Percentiles rank a stretch among this genome's conserved stretches.
phyloP scores from a whole-genome alignment of 768 basidiomycete genomes.

The Termitomyces eurrhizus region DNA sequence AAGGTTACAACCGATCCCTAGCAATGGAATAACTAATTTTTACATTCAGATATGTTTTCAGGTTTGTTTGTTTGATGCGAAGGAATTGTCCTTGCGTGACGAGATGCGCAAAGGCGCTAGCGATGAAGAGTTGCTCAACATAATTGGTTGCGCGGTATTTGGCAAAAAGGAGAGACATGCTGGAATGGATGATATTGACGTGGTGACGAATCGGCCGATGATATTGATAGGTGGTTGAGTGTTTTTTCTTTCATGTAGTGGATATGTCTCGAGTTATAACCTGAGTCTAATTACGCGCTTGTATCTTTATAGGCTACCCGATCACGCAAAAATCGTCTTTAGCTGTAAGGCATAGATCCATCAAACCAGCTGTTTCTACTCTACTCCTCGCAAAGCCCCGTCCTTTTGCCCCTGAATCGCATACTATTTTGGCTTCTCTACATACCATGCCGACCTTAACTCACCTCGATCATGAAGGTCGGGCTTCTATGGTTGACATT shows the following conservation, averaged over 20 bases:
- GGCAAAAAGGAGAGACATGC: constrained; percentile 81
- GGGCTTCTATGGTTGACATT: constrained; percentile 83
- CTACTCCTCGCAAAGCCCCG: background rate
- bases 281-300: constrained; percentile 12
- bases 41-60: constrained; percentile 19
- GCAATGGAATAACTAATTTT: background rate
- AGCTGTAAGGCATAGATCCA: background rate
- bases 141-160: constrained; percentile 60
- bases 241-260: constrained; percentile 25
- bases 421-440: constrained; percentile 19
- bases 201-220: constrained; percentile 79
- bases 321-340: background rate
- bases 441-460: constrained; percentile 42
- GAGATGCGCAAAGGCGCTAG: constrained; percentile 60
- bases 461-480: constrained; percentile 70
- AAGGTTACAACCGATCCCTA: constrained; percentile 44
- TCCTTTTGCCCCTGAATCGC: background rate
- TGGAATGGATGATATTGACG: constrained; percentile 80
- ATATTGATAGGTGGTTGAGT: constrained; percentile 93
- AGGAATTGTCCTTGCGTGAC: constrained; percentile 79
- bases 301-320: constrained; percentile 14
- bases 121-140: constrained; percentile 57
- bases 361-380: background rate
- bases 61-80: constrained; percentile 87
- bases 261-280: constrained; percentile 16